These are phyloP conservation scores for Tetradesmus lagerheimii DNA, from an alignment of 139 green algal species.

Conservation along the genomic window DNA sequence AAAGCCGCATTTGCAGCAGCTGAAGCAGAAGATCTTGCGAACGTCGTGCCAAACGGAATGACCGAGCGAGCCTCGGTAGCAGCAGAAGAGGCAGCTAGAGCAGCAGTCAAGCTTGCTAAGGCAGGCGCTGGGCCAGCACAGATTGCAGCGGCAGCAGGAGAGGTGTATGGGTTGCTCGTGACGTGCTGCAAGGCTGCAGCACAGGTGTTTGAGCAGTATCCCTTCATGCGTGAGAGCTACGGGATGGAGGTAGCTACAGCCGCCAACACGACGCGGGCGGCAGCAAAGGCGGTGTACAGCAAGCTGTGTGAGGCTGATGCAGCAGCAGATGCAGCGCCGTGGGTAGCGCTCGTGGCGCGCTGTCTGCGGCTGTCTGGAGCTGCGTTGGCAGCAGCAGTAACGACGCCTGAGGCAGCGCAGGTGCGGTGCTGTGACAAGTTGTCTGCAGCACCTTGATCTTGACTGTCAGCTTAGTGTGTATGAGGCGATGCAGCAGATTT, in stretches of 20 bases:
- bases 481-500: background rate
- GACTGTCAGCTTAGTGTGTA: background rate
- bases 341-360: background rate
- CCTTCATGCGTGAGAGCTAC: background rate
- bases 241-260: background rate
- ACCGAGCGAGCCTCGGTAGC: background rate
- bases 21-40: background rate
- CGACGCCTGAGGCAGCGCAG: background rate
- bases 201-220: background rate
- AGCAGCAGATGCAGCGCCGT: background rate
- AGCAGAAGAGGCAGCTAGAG: background rate
- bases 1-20: background rate
- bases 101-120: background rate
- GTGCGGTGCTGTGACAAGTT: background rate
- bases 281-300: background rate
- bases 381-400: background rate
- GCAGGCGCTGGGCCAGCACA: background rate
- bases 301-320: background rate
- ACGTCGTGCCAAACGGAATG: background rate
- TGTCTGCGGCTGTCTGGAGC: background rate
- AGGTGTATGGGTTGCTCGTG: background rate
- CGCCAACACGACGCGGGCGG: background rate
- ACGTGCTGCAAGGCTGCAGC: background rate
- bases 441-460: background rate
- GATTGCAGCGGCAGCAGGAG: background rate